A percentile compares a stretch with the other conserved stretches of the same genome.
phyloP scores from a whole-genome alignment of 169 alveolate genomes.

The Plasmodium gaboni region DNA sequence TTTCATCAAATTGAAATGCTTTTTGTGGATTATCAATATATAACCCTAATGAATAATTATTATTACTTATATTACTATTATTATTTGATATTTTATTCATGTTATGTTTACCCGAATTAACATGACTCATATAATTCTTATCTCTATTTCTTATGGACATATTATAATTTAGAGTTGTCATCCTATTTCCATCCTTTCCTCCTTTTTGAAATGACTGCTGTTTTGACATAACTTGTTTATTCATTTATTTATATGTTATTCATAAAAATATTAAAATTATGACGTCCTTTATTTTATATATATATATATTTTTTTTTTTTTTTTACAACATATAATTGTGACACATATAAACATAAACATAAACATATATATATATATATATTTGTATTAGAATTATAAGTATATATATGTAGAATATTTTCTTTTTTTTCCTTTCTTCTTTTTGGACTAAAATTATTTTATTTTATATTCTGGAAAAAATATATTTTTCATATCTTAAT shows the following conservation, averaged over 20 bases:
- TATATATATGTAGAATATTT: too few species aligned
- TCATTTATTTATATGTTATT: background rate
- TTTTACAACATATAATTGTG: background rate
- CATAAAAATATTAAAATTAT: too few species aligned
- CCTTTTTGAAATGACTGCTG: slow-evolving; percentile 32
- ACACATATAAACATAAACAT: background rate
- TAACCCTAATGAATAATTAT: slow-evolving; percentile 66
- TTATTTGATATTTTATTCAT: slow-evolving; percentile 6
- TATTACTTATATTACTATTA: slow-evolving; percentile 17
- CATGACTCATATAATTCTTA: slow-evolving; percentile 8
- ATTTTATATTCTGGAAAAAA: too few species aligned
- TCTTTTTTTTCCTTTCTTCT: too few species aligned
- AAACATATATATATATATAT: background rate
- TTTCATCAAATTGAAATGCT: slow-evolving; percentile 67
- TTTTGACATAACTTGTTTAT: slow-evolving; percentile 17
- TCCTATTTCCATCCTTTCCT: slow-evolving; percentile 25
- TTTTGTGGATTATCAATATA: slow-evolving; percentile 72
- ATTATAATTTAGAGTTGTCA: slow-evolving; percentile 22
- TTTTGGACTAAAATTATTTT: too few species aligned
- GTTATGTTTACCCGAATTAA: slow-evolving; percentile 17
- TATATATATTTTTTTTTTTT: background rate
- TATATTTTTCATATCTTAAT: too few species aligned
- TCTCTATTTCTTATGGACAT: slow-evolving; percentile 20
- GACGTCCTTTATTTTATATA: background rate
- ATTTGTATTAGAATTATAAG: background rate